phyloP scores from a whole-genome alignment of 208 protist species.

The Endotrypanum monterogeii region DNA sequence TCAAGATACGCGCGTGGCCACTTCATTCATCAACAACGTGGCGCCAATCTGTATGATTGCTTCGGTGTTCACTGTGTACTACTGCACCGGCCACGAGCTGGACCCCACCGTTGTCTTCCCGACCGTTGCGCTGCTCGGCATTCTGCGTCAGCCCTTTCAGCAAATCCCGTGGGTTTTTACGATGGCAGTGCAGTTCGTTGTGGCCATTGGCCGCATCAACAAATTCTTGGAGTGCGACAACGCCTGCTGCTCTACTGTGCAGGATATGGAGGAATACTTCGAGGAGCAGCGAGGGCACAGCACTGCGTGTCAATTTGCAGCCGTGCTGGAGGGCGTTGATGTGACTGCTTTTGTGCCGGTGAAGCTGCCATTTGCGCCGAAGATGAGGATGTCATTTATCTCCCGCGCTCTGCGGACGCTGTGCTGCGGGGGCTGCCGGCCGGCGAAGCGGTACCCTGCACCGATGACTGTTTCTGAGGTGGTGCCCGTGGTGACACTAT shows the following conservation, averaged over 20 bases:
- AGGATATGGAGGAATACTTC: conserved; percentile 32
- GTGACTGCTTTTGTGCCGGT: conserved; percentile 59
- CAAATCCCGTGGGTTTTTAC: conserved; percentile 81
- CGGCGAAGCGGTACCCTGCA: neutral
- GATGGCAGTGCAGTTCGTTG: conserved; percentile 52
- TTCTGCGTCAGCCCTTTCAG: conserved; percentile 54
- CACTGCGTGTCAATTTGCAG: conserved; percentile 33
- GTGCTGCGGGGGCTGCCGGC: conserved; percentile 30
- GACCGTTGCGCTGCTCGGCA: conserved; percentile 28
- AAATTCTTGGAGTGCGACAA: conserved; percentile 69
- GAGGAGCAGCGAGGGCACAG: conserved; percentile 14
- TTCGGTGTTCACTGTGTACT: conserved; percentile 55
- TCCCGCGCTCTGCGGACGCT: conserved; percentile 23
- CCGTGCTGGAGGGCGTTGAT: conserved; percentile 43
- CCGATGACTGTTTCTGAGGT: neutral
- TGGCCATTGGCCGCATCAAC: conserved; percentile 13
- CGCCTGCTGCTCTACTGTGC: conserved; percentile 18
- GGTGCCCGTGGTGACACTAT: neutral
- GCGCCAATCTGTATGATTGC: conserved; percentile 63
- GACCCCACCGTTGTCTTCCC: conserved; percentile 62
- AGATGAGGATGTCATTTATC: conserved; percentile 20
- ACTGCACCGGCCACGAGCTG: conserved; percentile 51
- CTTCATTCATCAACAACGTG: conserved; percentile 58
- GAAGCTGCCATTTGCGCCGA: conserved; percentile 50
- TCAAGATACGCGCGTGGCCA: conserved; percentile 36